Conservation (phyloP, 768 basidiomycete genomes). For the Rhodocollybia butyracea region DNA sequence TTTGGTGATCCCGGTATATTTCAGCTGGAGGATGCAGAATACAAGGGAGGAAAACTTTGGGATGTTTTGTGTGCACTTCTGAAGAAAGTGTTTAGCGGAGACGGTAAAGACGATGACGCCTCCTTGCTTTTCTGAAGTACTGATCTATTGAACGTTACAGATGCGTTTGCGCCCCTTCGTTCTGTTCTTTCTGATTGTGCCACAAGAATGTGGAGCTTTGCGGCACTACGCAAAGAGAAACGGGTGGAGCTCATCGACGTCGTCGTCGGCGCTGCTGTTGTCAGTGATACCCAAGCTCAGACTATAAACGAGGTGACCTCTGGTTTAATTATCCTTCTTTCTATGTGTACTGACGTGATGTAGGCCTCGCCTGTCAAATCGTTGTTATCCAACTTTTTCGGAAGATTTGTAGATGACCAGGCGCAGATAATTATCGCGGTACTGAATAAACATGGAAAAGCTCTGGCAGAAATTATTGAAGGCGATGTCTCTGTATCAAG, state of each 20-base stretch:
- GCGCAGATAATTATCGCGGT: neutral
- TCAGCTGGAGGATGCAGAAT: neutral
- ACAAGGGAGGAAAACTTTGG: neutral
- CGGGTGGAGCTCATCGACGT: constrained; percentile 52
- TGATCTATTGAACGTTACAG: neutral
- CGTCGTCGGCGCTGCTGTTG: constrained; percentile 40
- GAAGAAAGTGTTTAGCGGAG: neutral
- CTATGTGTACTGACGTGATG: neutral
- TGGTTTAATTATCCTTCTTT: neutral
- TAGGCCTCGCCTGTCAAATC: neutral
- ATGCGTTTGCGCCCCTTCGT: neutral
- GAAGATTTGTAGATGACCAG: neutral
- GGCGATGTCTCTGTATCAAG: constrained; percentile 50
- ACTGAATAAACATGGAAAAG: constrained; percentile 48
- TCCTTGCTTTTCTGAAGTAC: neutral
- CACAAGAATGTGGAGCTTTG: constrained; percentile 40
- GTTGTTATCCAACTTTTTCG: neutral
- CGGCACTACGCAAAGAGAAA: constrained; percentile 45
- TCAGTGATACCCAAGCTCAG: neutral
- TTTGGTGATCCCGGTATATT: neutral
- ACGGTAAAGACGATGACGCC: neutral
- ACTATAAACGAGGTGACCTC: neutral
- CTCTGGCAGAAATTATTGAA: constrained; percentile 45
- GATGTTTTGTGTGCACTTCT: neutral
- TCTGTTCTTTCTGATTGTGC: neutral